Evolutionary conservation across 805 yeast species (phyloP).

Genomic region (Dipodascus albidus): DNA sequence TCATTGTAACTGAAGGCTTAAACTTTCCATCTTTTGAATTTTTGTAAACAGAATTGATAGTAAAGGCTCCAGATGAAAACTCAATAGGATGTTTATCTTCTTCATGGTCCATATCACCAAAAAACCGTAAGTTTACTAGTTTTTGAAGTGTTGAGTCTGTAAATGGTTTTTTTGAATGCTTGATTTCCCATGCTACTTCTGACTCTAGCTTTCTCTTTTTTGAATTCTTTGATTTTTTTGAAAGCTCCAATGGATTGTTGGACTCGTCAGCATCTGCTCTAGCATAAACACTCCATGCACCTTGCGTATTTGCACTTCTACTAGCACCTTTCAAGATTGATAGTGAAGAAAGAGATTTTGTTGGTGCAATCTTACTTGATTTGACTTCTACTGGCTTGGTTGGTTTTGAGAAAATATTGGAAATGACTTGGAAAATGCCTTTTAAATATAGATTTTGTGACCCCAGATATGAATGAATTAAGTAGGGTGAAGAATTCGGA

Average conservation of each 20-base stretch:
- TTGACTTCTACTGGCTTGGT: slow-evolving; percentile 33
- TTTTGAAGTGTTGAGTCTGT: background rate
- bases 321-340: slow-evolving; percentile 51
- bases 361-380: slow-evolving; percentile 27
- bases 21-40: background rate
- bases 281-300: slow-evolving; percentile 65
- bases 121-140: background rate
- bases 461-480: slow-evolving; percentile 42
- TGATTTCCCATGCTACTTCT: background rate
- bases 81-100: background rate
- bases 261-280: slow-evolving; percentile 21
- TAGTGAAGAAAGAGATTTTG: slow-evolving; percentile 41
- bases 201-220: background rate
- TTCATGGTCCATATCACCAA: background rate
- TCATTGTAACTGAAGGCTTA: slow-evolving; percentile 17
- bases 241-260: background rate
- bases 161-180: background rate
- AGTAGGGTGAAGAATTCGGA: slow-evolving; percentile 54
- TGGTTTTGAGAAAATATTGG: slow-evolving; percentile 38
- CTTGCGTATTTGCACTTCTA: slow-evolving; percentile 49
- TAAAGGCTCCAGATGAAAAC: background rate
- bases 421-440: slow-evolving; percentile 50
- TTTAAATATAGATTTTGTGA: slow-evolving; percentile 33
- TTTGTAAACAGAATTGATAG: background rate
- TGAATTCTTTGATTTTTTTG: background rate